phyloP scores from a whole-genome alignment of 2,329 filamentous ascomycete species.

The Thielaviopsis musarum region DNA sequence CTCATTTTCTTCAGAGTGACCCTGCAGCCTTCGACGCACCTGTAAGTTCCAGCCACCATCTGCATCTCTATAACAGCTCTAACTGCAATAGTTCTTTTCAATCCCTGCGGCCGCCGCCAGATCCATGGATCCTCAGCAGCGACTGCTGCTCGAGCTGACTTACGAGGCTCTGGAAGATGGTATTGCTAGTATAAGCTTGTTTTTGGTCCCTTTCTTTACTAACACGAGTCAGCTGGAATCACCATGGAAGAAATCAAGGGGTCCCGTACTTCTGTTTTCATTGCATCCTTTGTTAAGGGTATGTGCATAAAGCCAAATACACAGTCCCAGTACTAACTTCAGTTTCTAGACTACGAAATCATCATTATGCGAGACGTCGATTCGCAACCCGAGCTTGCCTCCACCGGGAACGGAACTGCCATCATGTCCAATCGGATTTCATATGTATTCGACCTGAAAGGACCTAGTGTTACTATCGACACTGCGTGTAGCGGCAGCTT shows the following conservation, averaged over 20 bases:
- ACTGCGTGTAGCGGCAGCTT: constrained; percentile 42
- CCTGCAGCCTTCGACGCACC: constrained; percentile 31
- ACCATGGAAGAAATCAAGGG: constrained; percentile 26
- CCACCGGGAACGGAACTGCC: constrained; percentile 35
- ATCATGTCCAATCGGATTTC: constrained; percentile 40
- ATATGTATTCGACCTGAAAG: constrained; percentile 36
- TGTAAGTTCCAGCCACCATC: constrained; percentile 19
- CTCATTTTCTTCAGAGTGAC: constrained; percentile 32
- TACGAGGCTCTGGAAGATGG: constrained; percentile 36
- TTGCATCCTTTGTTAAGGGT: constrained; percentile 35
- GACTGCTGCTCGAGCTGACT: constrained; percentile 32
- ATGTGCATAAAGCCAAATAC: background rate
- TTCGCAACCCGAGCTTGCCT: constrained; percentile 32
- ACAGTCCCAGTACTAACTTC: background rate
- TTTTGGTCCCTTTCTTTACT: background rate
- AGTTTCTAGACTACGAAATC: constrained; percentile 29
- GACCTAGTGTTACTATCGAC: constrained; percentile 40
- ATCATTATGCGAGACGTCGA: constrained; percentile 32
- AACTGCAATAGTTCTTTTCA: constrained; percentile 28
- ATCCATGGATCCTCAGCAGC: constrained; percentile 36
- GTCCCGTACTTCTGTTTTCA: constrained; percentile 30
- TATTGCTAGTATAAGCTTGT: constrained; percentile 14
- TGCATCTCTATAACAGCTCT: background rate
- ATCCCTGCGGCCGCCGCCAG: constrained; percentile 32
- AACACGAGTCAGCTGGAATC: constrained; percentile 25